Percentiles rank a stretch among this genome's conserved stretches.
phyloP scores from a whole-genome alignment of 1,139 yeast species.

The Wickerhamomyces sp. region DNA sequence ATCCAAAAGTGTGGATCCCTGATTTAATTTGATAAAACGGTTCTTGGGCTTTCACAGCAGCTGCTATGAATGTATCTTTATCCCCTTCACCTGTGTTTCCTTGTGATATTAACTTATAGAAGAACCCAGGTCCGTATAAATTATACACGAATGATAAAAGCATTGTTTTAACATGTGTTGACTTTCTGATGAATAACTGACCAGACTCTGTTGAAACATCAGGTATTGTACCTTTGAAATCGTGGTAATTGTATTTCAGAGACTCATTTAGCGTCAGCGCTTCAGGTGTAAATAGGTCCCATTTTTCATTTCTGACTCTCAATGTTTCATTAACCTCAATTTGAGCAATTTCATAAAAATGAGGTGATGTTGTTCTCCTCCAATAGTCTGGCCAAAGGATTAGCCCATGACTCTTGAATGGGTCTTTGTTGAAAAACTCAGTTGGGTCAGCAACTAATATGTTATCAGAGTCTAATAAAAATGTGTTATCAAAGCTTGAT shows the following conservation, averaged over 20 bases:
- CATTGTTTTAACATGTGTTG: conserved; percentile 47
- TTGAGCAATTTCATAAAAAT: conserved; percentile 60
- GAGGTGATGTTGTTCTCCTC: conserved; percentile 66
- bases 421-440: conserved; percentile 44
- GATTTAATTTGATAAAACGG: conserved; percentile 45
- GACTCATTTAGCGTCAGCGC: background rate
- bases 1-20: conserved; percentile 33
- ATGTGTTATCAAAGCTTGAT: conserved; percentile 52
- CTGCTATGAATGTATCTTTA: conserved; percentile 60
- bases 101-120: conserved; percentile 51
- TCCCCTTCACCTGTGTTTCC: conserved; percentile 68
- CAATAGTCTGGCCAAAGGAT: conserved; percentile 81
- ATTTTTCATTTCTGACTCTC: conserved; percentile 37
- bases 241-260: conserved; percentile 34
- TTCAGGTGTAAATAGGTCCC: conserved; percentile 23
- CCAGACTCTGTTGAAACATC: conserved; percentile 62
- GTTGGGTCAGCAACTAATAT: conserved; percentile 56
- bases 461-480: conserved; percentile 69
- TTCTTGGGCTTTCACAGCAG: conserved; percentile 45
- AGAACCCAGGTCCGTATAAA: conserved; percentile 52
- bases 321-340: conserved; percentile 32
- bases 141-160: conserved; percentile 53
- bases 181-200: conserved; percentile 50
- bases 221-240: conserved; percentile 53
- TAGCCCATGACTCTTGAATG: conserved; percentile 52